These are phyloP conservation scores for Corymbia maculata DNA, from an alignment of 345 rosid genomes.

Conservation along the genomic window DNA sequence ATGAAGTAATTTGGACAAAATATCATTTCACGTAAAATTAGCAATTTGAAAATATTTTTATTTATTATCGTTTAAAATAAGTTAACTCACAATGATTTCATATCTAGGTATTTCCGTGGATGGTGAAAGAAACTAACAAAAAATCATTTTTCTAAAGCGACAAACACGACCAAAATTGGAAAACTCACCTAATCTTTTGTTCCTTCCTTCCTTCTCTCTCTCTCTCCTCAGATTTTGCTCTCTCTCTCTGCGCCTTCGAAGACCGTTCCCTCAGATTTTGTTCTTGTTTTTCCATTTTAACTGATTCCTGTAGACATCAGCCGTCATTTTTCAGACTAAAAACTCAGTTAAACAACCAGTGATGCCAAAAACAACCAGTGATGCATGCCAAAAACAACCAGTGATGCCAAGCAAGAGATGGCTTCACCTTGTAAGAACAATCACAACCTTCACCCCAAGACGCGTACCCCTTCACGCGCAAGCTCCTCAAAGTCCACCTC, in stretches of 20 bases:
- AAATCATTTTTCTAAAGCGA: neutral
- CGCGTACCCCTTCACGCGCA: neutral
- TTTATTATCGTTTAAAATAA: neutral
- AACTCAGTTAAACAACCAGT: neutral
- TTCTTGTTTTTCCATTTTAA: neutral
- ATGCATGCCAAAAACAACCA: no score
- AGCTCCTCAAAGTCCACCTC: neutral
- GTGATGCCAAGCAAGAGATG: conserved; percentile 23
- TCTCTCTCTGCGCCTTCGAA: neutral
- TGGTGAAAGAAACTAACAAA: neutral
- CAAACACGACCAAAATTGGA: neutral
- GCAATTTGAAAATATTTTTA: neutral
- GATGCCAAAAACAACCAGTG: no score
- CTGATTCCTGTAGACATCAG: neutral
- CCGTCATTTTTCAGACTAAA: neutral
- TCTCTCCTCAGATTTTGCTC: neutral
- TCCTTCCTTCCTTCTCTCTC: accelerated
- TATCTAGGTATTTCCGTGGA: neutral
- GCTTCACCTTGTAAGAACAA: conserved; percentile 12
- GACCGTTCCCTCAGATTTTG: neutral
- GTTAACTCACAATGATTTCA: accelerated
- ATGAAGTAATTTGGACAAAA: no score
- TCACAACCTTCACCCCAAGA: conserved; percentile 17
- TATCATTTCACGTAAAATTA: no score
- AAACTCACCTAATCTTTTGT: neutral